Base-by-base conservation (phyloP, 2,329 filamentous ascomycete species). In the Paecilomyces fulvus region DNA sequence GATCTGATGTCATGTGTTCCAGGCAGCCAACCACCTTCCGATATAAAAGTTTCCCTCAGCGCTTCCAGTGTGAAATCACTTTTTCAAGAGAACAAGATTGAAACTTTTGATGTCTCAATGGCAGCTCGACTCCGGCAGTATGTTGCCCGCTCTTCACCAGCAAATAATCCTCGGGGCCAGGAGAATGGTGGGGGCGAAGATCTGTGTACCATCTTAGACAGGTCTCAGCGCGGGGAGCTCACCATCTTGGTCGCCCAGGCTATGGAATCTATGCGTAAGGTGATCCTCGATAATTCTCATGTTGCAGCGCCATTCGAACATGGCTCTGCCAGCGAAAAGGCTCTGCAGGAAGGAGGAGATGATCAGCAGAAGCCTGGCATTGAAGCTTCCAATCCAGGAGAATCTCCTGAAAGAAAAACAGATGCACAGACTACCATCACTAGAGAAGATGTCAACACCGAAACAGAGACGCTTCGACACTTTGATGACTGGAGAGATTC, bases 401-500 rank as follows among this genome's bases (percentile, higher is more conserved):
- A 68, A 63, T 63, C 73, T 91, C 64, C 91, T 28, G 25, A 28
- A 28, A 28, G 4, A 7, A 28, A 28, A 28, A 28, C 25, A 28
- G 25, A 7, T 20, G n/a, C 37, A 43, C 37, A 17, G 14, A 17
- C 37, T 20, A 9, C 37, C 8, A n/a, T 43, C 37, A 43, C 37
- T n/a, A 17, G 14, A 3, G 37, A 43, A 43, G 37, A 43, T 9
- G 5, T 43, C 37, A 43, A n/a, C 85, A 74, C 84, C 5, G 67
- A 70, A 56, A 58, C 82, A 60, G 85, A 87, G 55, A 81, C 85
- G 1, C 69, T 95, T 4, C 75, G 79, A 6, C 85, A 87, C 67
- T 95, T 92, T 67, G 84, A 88, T 57, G 87, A 90, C 61, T 97
- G 92, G 92, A 83, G 89, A 64, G 79, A 83, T 5, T 77, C 79